Percentiles rank a stretch among this genome's conserved stretches.
These are phyloP conservation scores for Cymbopogon flexuosus DNA, from an alignment of 202 grass and related monocot species.

Conservation along the genomic window DNA sequence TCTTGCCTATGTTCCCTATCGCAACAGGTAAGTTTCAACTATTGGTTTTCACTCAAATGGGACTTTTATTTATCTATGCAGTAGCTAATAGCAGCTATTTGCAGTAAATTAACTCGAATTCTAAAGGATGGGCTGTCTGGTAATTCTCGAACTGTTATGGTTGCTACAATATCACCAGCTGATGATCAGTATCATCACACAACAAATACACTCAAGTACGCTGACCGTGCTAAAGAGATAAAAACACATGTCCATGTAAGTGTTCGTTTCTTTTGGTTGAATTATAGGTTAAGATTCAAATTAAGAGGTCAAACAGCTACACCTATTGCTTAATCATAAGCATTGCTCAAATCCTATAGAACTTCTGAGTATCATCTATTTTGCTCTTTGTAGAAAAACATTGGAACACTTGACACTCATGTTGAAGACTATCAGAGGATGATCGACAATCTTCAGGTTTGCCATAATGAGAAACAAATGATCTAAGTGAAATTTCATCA, in stretches of 20 bases:
- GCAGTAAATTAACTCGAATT: constrained; percentile 97
- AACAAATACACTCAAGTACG: constrained; percentile 95
- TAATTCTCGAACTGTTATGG: constrained; percentile 97
- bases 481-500: neutral
- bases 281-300: neutral
- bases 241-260: constrained; percentile 99
- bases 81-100: constrained; percentile 32
- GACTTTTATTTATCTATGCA: neutral
- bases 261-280: neutral
- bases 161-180: constrained; percentile 95
- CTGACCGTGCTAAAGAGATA: constrained; percentile 97
- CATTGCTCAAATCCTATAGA: neutral
- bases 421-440: constrained; percentile 87
- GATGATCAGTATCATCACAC: constrained; percentile 98
- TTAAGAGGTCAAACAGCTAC: neutral
- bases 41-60: neutral
- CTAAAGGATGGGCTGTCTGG: constrained; percentile 97
- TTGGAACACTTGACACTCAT: constrained; percentile 70
- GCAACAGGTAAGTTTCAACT: constrained; percentile 66
- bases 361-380: too few species aligned
- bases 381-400: constrained; percentile 56
- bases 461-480: neutral
- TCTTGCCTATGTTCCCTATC: constrained; percentile 98
- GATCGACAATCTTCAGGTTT: constrained; percentile 96
- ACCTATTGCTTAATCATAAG: neutral